Evolutionary conservation across 352 stramenopile species (phyloP), one percentile per base, ranked within the genome.

Genomic region (Phytophthora syringae): DNA sequence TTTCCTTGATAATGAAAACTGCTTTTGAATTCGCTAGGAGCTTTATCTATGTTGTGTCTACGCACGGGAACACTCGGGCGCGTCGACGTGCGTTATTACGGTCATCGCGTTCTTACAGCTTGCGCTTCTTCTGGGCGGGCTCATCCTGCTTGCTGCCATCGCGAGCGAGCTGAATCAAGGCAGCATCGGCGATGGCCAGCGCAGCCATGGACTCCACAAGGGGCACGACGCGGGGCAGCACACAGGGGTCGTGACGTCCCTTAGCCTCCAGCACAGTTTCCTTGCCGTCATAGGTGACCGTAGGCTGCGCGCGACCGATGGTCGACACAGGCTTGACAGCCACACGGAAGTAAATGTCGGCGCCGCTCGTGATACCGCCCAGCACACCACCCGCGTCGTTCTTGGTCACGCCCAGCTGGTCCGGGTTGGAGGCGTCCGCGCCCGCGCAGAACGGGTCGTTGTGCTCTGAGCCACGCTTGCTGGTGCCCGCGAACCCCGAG

Each of bases 281-380:
- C 54, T 98, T 89, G 60, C 98, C 97, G 60, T 98, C 95, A 64
- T 98, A 95, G 49, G 96, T 97, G 18, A 98, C 95, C 2, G 92
- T 97, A 54, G 97, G 78, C 84, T 99, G 98, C 42, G 85, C 74
- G 49, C 97, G 89, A 54, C 97, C 96, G 84, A 99, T 99, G 16
- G 98, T 99, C 39, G 96, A 99, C 40, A 98, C 98, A 18, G 98
- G 94, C 82, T 99, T 99, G 76, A 99, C 98, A n/a, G 97, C 97
- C 50, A 99, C 97, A 67, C 96, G 90, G 67, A 99, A 95, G 57
- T 99, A 98, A 67, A 99, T 99, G 71, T 98, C 97, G 44, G 98
- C 97, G 58, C 97, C 98, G 70, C 97, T 99, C 49, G 95, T 98
- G 66, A 99, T 99, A 60, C 98, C 98, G 39, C 98, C 98, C 59